Evolutionary conservation across 1,139 yeast species (phyloP).

Genomic region (Yamadazyma spencermartinsiae): DNA sequence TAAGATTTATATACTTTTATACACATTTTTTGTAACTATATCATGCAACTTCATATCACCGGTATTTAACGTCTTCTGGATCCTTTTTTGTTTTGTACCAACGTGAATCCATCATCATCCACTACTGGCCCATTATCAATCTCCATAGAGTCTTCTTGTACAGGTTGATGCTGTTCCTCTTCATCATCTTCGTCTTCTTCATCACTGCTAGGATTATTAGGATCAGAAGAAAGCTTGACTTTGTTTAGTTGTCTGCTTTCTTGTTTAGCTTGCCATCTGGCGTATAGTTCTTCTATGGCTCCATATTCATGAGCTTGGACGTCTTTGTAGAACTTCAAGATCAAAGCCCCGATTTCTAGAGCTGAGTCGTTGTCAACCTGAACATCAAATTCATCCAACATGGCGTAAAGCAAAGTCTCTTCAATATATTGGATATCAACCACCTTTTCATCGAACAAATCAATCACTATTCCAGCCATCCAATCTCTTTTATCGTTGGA

Average conservation of each 20-base stretch:
- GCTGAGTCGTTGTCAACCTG: conserved; percentile 89
- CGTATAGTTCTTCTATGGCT: conserved; percentile 59
- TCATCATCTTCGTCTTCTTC: conserved; percentile 47
- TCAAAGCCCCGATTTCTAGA: conserved; percentile 64
- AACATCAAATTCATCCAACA: conserved; percentile 94
- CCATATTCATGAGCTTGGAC: conserved; percentile 54
- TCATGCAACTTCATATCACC: not conserved
- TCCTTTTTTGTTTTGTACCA: conserved; percentile 65
- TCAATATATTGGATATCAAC: conserved; percentile 82
- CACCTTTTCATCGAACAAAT: conserved; percentile 63
- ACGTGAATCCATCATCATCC: conserved; percentile 92
- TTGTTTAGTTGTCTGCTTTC: conserved; percentile 30
- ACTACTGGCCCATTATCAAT: conserved; percentile 60
- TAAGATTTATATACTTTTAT: conserved; percentile 1
- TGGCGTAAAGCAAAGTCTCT: conserved; percentile 80
- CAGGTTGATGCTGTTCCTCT: conserved; percentile 25
- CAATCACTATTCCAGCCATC: conserved; percentile 83
- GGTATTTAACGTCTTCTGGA: conserved; percentile 10
- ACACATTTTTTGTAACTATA: not conserved
- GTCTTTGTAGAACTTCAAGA: conserved; percentile 66
- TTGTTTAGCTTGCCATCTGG: conserved; percentile 57
- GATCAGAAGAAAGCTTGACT: conserved; percentile 50
- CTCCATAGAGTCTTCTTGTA: conserved; percentile 37
- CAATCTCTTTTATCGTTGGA: conserved; percentile 92
- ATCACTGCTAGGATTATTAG: conserved; percentile 56